Percentiles rank a stretch among this genome's conserved stretches.
Conservation (phyloP, 352 stramenopile genomes). For the Phytopythium mirpurense region DNA sequence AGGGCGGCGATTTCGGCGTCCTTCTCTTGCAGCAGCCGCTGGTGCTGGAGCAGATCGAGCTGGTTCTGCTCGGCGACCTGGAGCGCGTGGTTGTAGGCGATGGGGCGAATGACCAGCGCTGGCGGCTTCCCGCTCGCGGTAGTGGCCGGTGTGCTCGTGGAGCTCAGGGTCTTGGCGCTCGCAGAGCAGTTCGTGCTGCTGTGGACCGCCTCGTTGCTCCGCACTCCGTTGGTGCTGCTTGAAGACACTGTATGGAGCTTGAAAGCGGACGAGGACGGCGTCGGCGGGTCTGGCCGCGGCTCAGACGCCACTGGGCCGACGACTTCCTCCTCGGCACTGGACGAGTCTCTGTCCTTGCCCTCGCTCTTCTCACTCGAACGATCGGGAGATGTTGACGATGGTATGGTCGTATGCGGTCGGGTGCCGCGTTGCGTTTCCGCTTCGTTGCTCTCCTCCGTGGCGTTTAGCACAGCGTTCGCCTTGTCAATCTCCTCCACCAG, state of each 20-base stretch:
- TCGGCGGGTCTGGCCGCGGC: no score
- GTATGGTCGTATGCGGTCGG: no score
- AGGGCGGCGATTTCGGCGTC: conserved; percentile 57
- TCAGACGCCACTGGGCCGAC: no score
- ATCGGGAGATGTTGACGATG: not conserved
- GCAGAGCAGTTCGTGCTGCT: no score
- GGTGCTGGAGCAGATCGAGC: conserved; percentile 44
- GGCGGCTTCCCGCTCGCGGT: conserved; percentile 15
- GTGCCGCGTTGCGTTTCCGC: no score
- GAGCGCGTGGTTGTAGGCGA: conserved; percentile 66
- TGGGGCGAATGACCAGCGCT: conserved; percentile 61
- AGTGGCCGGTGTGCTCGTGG: not conserved
- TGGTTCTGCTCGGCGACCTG: conserved; percentile 64
- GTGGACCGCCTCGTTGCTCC: not conserved
- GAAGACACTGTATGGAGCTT: conserved; percentile 6
- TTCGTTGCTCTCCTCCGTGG: conserved; percentile 16
- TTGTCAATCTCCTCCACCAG: conserved; percentile 45
- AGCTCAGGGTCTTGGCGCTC: conserved; percentile 3
- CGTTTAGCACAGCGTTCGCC: conserved; percentile 37
- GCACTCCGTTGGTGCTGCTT: not conserved
- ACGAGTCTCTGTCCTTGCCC: not conserved
- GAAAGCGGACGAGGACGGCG: not conserved
- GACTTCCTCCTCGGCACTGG: not conserved
- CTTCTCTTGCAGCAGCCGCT: conserved; percentile 61
- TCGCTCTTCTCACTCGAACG: not conserved